Conservation (phyloP, 2,329 filamentous ascomycete species). For the Teratosphaeria destructans region DNA sequence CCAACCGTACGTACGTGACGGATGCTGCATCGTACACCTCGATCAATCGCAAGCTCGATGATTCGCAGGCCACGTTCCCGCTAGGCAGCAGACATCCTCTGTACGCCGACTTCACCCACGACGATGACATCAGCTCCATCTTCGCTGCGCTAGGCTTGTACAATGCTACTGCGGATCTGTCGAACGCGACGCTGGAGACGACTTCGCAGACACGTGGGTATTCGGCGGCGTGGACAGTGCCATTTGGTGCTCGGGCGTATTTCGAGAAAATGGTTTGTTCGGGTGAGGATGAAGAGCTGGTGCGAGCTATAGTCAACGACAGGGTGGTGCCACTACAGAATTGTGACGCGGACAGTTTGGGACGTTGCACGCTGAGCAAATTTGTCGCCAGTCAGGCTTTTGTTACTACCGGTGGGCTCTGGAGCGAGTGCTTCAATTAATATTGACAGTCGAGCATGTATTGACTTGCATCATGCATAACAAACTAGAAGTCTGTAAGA, state of each 20-base stretch:
- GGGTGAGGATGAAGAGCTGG: slow-evolving; percentile 52
- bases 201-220: slow-evolving; percentile 53
- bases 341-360: slow-evolving; percentile 60
- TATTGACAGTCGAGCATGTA: too few relatives aligned
- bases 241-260: slow-evolving; percentile 72
- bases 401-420: slow-evolving; percentile 44
- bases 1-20: slow-evolving; percentile 53
- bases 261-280: slow-evolving; percentile 76
- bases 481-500: too few relatives aligned
- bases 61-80: slow-evolving; percentile 59
- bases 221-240: slow-evolving; percentile 67
- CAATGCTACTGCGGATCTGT: slow-evolving; percentile 47
- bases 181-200: slow-evolving; percentile 37
- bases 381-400: slow-evolving; percentile 71
- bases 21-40: slow-evolving; percentile 47
- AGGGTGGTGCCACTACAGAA: slow-evolving; percentile 61
- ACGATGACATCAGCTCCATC: slow-evolving; percentile 73
- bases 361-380: slow-evolving; percentile 56
- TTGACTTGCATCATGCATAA: too few relatives aligned
- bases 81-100: slow-evolving; percentile 43
- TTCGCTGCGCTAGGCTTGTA: slow-evolving; percentile 71
- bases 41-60: slow-evolving; percentile 69
- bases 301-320: slow-evolving; percentile 76
- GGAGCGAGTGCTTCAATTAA: slow-evolving; percentile 48
- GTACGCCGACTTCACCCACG: slow-evolving; percentile 87